A percentile compares a stretch with the other conserved stretches of the same genome.
Conservation (phyloP, 257 asterid genomes). For the Nicotiana attenuata region DNA sequence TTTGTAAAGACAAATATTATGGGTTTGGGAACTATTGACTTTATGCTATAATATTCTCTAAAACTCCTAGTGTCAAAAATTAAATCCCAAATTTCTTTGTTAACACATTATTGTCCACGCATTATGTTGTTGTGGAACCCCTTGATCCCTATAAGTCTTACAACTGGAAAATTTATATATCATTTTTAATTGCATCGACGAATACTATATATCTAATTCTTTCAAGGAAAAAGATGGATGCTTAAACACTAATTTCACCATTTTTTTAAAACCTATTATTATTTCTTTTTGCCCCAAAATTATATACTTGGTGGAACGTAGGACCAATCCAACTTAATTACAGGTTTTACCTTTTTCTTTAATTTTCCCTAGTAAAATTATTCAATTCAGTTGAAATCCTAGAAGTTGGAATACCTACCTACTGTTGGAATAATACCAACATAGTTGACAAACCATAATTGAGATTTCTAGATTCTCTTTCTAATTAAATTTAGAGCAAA, state of each 20-base stretch:
- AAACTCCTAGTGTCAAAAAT: background rate
- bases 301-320: background rate
- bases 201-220: background rate
- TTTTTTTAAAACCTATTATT: background rate
- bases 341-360: background rate
- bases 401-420: background rate
- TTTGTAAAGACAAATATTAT: background rate
- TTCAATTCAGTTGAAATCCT: background rate
- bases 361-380: background rate
- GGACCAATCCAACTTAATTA: background rate
- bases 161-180: background rate
- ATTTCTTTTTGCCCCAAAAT: background rate
- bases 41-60: background rate
- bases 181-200: background rate
- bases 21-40: background rate
- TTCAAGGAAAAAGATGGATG: background rate
- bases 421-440: constrained; percentile 6
- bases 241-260: background rate
- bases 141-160: background rate
- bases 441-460: background rate
- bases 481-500: background rate
- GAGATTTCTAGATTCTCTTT: background rate
- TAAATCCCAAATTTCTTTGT: background rate
- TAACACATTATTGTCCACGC: constrained; percentile 4
- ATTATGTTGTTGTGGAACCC: constrained; percentile 8